phyloP scores from a whole-genome alignment of 805 yeast genomes.

The Wickerhamiella sergipiensis region DNA sequence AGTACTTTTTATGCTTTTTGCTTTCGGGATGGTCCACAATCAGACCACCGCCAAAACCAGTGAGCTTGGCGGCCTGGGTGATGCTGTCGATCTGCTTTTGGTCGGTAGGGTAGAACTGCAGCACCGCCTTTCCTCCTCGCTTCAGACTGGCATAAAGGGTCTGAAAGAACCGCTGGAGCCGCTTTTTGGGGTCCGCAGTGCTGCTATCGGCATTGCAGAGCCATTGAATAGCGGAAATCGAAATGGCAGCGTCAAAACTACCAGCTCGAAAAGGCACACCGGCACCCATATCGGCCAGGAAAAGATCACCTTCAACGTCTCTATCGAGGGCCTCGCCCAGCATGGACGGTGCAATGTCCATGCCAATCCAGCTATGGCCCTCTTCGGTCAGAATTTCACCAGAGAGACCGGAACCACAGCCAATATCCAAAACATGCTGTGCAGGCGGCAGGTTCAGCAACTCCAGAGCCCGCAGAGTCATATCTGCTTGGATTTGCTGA shows the following conservation, averaged over 20 bases:
- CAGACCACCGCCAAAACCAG: slow-evolving; percentile 94
- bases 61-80: slow-evolving; percentile 70
- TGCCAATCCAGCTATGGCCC: slow-evolving; percentile 88
- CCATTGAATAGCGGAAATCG: slow-evolving; percentile 95
- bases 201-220: slow-evolving; percentile 88
- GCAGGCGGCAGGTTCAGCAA: slow-evolving; percentile 58
- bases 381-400: slow-evolving; percentile 92
- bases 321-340: slow-evolving; percentile 85
- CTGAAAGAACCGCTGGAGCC: slow-evolving; percentile 73
- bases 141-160: slow-evolving; percentile 73
- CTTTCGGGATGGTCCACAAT: slow-evolving; percentile 89
- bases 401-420: slow-evolving; percentile 93
- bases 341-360: slow-evolving; percentile 96
- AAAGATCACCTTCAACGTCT: slow-evolving; percentile 85
- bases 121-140: slow-evolving; percentile 94
- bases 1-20: slow-evolving; percentile 80
- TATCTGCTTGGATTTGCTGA: slow-evolving; percentile 94
- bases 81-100: slow-evolving; percentile 73
- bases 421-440: slow-evolving; percentile 71
- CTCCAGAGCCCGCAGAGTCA: slow-evolving; percentile 90
- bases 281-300: slow-evolving; percentile 81
- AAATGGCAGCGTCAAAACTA: slow-evolving; percentile 89
- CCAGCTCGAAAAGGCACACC: slow-evolving; percentile 96
- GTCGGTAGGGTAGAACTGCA: slow-evolving; percentile 90
- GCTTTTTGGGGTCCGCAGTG: slow-evolving; percentile 65